phyloP scores from a whole-genome alignment of 208 protist species.

The Crithidia fasciculata region DNA sequence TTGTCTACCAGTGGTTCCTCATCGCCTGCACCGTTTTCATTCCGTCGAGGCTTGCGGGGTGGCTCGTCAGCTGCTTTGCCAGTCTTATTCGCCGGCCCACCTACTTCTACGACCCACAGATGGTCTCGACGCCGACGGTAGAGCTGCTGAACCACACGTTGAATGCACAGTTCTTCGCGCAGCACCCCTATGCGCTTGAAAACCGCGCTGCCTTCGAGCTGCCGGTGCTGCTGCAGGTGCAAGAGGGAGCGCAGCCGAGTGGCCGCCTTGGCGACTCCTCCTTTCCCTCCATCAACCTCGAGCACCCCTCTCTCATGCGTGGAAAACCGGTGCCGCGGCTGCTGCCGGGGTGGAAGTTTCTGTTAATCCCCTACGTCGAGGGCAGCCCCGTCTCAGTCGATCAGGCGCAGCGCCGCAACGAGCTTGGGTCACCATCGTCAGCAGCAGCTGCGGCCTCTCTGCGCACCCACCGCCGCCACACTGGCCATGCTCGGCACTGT shows the following conservation, averaged over 20 bases:
- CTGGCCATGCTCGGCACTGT: no score
- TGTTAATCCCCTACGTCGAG: constrained; percentile 32
- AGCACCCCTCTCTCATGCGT: constrained; percentile 10
- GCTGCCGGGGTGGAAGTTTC: constrained; percentile 30
- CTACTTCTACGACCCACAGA: constrained; percentile 52
- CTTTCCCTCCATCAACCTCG: constrained; percentile 2
- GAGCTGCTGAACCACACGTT: constrained; percentile 49
- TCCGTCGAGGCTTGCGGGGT: constrained; percentile 41
- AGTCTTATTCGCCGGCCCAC: constrained; percentile 28
- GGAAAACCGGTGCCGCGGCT: not conserved
- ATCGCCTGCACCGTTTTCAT: constrained; percentile 46
- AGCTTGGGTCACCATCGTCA: not conserved
- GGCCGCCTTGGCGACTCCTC: not conserved
- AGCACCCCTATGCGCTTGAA: constrained; percentile 29
- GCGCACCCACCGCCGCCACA: no score
- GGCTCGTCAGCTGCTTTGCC: constrained; percentile 37
- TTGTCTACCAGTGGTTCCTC: constrained; percentile 44
- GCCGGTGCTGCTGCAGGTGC: constrained; percentile 26
- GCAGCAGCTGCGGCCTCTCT: no score
- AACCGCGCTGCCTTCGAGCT: constrained; percentile 30
- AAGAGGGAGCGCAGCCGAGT: not conserved
- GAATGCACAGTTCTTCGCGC: constrained; percentile 34
- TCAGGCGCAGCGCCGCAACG: not conserved
- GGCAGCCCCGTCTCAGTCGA: not conserved
- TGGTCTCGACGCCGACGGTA: constrained; percentile 33